A percentile compares a stretch with the other conserved stretches of the same genome.
Conservation (phyloP, 208 protist species). For the Leishmania major region DNA sequence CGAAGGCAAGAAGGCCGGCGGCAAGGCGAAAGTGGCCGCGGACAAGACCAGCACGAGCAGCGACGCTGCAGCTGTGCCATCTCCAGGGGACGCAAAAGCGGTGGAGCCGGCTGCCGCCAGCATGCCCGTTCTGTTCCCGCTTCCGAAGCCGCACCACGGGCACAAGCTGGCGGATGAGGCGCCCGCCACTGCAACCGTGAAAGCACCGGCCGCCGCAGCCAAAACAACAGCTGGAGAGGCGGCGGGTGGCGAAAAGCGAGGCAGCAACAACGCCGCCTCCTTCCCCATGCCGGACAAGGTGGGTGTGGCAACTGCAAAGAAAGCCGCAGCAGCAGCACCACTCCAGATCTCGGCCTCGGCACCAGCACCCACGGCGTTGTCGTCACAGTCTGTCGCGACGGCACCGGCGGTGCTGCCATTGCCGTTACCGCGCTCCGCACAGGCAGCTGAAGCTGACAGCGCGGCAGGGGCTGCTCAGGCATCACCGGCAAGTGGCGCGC, state of each 20-base stretch:
- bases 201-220: neutral
- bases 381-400: neutral
- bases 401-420: neutral
- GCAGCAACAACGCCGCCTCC: neutral
- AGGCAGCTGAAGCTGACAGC: conserved; percentile 1
- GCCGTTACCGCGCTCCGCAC: conserved; percentile 9
- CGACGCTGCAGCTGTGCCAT: neutral
- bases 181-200: neutral
- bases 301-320: too few species aligned
- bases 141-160: conserved; percentile 33
- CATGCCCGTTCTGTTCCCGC: neutral
- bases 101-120: neutral
- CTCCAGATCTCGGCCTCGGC: neutral
- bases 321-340: neutral
- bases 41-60: neutral
- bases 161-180: conserved; percentile 1
- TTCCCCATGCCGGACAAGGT: neutral
- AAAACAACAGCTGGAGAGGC: neutral
- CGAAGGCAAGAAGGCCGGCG: neutral
- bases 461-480: neutral
- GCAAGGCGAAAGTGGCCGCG: neutral
- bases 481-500: neutral
- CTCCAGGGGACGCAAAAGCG: neutral
- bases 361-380: neutral
- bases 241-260: neutral